Percentiles rank a stretch among this genome's conserved stretches.
phyloP scores from a whole-genome alignment of 495 filamentous ascomycete genomes.

The Aspergillus wentii region DNA sequence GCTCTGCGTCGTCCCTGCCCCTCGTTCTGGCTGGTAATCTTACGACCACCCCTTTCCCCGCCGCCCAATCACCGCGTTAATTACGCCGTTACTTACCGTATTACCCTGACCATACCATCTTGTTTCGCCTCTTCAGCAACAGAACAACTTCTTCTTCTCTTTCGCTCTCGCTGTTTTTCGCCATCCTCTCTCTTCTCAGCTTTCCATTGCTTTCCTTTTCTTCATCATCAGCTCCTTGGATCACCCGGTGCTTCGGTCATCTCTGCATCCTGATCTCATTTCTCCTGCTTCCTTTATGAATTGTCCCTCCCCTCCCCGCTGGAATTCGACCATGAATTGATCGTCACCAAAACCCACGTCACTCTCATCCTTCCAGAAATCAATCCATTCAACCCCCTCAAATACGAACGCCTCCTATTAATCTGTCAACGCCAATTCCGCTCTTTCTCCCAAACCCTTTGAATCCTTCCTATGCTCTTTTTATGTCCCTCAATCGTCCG shows the following conservation, averaged over 20 bases:
- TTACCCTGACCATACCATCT: too few species aligned
- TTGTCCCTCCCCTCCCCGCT: constrained; percentile 2
- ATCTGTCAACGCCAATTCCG: not conserved
- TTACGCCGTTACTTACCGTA: too few species aligned
- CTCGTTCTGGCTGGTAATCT: too few species aligned
- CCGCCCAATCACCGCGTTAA: too few species aligned
- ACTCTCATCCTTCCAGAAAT: constrained; percentile 1
- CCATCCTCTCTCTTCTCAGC: too few species aligned
- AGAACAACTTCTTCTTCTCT: too few species aligned
- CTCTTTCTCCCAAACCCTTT: not conserved
- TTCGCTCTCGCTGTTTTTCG: too few species aligned
- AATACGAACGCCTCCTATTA: constrained; percentile 1
- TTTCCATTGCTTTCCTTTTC: too few species aligned
- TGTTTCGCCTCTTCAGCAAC: too few species aligned
- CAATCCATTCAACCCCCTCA: not conserved
- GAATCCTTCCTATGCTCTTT: constrained; percentile 2
- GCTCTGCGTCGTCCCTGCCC: too few species aligned
- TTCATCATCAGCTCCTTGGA: constrained; percentile 3
- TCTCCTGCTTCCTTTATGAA: constrained; percentile 5
- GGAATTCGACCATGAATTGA: constrained; percentile 4
- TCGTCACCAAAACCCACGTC: constrained; percentile 8
- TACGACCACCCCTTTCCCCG: too few species aligned
- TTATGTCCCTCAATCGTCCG: constrained; percentile 11
- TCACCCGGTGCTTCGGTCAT: constrained; percentile 4
- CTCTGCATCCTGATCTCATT: constrained; percentile 15